Evolutionary conservation across 331 rosid species (phyloP).

Genomic region (Spiraea crenata): DNA sequence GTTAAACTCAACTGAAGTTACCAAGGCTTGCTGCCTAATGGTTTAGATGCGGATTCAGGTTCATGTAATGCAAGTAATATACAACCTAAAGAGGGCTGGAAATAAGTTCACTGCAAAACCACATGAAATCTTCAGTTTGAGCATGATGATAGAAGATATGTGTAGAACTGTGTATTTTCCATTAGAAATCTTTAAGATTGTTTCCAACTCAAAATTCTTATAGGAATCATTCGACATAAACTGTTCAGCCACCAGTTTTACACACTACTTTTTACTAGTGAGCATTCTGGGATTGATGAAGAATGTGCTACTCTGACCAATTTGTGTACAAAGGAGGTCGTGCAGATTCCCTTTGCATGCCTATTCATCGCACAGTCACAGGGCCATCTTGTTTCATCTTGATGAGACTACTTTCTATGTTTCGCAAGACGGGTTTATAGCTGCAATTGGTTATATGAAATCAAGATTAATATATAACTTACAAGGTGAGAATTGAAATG

Average conservation of each 20-base stretch:
- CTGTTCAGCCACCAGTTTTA: background rate
- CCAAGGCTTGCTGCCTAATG: too few species aligned
- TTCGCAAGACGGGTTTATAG: conserved; percentile 79
- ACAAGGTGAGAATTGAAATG: background rate
- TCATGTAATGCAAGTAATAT: too few species aligned
- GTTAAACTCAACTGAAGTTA: too few species aligned
- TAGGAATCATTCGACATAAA: too few species aligned
- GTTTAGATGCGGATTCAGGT: too few species aligned
- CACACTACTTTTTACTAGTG: background rate
- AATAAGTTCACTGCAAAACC: too few species aligned
- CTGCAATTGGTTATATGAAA: conserved; percentile 41
- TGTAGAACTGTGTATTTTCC: too few species aligned
- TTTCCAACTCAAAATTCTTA: too few species aligned
- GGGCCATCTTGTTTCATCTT: conserved; percentile 82
- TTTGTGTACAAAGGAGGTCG: background rate
- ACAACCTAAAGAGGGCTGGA: too few species aligned
- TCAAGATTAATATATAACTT: conserved; percentile 6
- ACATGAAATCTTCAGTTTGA: too few species aligned
- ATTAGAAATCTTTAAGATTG: too few species aligned
- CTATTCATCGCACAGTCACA: conserved; percentile 44
- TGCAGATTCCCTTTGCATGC: conserved; percentile 3
- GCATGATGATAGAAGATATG: too few species aligned
- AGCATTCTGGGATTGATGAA: conserved; percentile 1
- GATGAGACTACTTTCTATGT: conserved; percentile 68
- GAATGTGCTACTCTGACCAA: background rate